Evolutionary conservation across 345 rosid genomes (phyloP).

Genomic region (Bruguiera parviflora): DNA sequence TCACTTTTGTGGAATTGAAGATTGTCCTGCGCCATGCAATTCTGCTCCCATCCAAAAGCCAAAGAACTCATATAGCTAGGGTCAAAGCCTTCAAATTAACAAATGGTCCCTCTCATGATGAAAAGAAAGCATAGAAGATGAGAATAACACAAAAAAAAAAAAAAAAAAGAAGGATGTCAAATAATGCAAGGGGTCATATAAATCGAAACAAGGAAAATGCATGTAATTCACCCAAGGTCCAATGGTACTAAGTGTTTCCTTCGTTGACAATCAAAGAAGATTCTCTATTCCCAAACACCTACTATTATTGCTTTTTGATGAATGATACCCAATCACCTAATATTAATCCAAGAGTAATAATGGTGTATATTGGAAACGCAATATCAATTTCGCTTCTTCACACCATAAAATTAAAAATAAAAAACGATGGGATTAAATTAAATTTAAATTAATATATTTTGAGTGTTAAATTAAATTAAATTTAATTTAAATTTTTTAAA

Average conservation of each 20-base stretch:
- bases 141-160: background rate
- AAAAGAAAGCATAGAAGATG: conserved; percentile 21
- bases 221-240: conserved; percentile 20
- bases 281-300: conserved; percentile 17
- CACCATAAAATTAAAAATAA: background rate
- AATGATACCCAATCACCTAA: conserved; percentile 8
- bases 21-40: conserved; percentile 44
- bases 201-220: conserved; percentile 9
- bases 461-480: no score
- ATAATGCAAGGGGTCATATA: conserved; percentile 18
- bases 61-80: conserved; percentile 8
- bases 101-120: conserved; percentile 19
- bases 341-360: conserved; percentile 26
- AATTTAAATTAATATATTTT: no score
- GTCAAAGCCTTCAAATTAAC: conserved; percentile 22
- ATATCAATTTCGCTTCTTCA: background rate
- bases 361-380: background rate
- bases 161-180: conserved; percentile 20
- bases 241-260: conserved; percentile 74
- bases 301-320: no score
- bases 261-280: conserved; percentile 70
- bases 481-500: no score
- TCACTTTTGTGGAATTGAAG: conserved; percentile 83
- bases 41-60: conserved; percentile 17
- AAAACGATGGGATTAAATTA: no score